A percentile compares a stretch with the other conserved stretches of the same genome.
phyloP scores from a whole-genome alignment of 768 basidiomycete species.

The Leccinum boreale region DNA sequence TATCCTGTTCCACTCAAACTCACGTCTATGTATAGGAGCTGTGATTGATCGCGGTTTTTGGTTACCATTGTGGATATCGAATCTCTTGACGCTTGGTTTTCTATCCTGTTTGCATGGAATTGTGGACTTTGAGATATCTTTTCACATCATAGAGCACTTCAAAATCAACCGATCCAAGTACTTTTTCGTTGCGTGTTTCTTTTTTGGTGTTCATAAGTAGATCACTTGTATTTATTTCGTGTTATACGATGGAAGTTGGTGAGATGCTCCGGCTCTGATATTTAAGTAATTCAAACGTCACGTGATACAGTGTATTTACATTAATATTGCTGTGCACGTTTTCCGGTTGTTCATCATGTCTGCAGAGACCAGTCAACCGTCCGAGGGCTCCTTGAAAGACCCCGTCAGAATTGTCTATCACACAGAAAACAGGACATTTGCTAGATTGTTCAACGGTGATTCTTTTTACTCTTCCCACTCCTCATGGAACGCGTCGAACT shows the following conservation, averaged over 20 bases:
- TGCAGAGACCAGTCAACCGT: conserved; percentile 1
- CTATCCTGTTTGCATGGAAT: conserved; percentile 13
- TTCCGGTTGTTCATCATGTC: conserved; percentile 5
- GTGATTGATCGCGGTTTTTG: conserved; percentile 15
- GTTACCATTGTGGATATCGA: conserved; percentile 2
- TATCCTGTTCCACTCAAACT: not conserved
- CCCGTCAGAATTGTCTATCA: conserved; percentile 37
- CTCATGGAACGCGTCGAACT: conserved; percentile 1
- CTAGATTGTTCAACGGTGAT: conserved; percentile 42
- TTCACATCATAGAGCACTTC: conserved; percentile 13
- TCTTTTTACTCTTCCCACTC: not conserved
- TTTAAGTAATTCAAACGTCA: not conserved
- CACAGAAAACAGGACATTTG: conserved; percentile 34
- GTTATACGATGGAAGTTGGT: not conserved
- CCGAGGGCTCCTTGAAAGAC: not conserved
- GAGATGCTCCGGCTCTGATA: too few species aligned
- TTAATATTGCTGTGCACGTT: not conserved
- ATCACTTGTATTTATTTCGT: not conserved
- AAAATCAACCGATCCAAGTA: not conserved
- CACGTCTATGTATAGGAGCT: conserved; percentile 25
- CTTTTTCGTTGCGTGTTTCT: not conserved
- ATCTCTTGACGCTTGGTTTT: conserved; percentile 7
- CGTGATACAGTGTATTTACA: not conserved
- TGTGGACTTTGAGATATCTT: conserved; percentile 16
- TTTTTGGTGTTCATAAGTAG: conserved; percentile 3